Evolutionary conservation across 768 basidiomycete genomes (phyloP), one percentile per base, ranked within the genome.

Genomic region (Rhizopogon rudus): DNA sequence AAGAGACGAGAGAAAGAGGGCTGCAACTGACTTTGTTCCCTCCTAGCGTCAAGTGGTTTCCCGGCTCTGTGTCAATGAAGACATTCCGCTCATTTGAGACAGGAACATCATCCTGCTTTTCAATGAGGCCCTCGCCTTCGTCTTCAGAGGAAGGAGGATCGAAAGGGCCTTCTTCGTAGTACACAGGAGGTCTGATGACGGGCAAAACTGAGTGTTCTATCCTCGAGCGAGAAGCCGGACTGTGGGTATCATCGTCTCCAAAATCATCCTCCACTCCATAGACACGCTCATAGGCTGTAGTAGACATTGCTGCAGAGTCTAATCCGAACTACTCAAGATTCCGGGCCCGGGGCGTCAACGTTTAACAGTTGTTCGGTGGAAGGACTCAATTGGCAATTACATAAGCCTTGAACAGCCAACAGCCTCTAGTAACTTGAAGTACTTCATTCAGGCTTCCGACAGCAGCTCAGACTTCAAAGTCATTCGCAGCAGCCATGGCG

Each of bases 61-160:
- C 73, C 12, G 65, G 67, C 22, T 68, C 71, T 5, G 61, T 61
- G 44, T 63, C 65, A 6, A 40, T 56, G 1, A 62, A 60, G 14
- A 59, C 56, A 44, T 72, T 57, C 50, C 60, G 29, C 8, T 50
- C 59, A 43, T 46, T 60, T 14, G 31, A 42, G 16, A 40, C 44
- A 3, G 54, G 12, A n/a, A 33, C 14, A 39, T 58, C 54, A 3
- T 51, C 62, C 1, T 70, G 64, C 64, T 86, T 85, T 57, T 81
- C 81, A 33, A 80, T 58, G 17, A 83, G 72, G 7, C 74, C 67
- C 33, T 77, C 79, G 28, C 81, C 78, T 54, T 85, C 87, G n/a
- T 86, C 86, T 46, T 85, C 86, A n/a, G 88, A 90, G 62, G 86
- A 88, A 6, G 88, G 87, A 20, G 86, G 78, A 60, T 89, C 86